phyloP scores from a whole-genome alignment of 108 stramenopile species.

The Discostella pseudostelligera region DNA sequence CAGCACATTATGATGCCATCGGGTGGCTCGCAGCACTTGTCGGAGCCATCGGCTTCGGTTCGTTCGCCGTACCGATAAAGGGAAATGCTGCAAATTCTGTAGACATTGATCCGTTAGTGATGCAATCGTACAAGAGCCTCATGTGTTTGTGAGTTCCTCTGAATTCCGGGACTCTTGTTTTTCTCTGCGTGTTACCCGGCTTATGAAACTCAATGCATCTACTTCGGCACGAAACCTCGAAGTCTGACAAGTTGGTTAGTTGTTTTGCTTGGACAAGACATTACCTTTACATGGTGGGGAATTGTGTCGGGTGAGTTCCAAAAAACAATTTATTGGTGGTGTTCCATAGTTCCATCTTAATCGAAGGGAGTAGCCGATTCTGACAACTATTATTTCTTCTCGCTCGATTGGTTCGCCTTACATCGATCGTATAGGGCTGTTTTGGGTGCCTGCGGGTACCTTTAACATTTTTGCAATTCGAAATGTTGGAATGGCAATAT shows the following conservation, averaged over 20 bases:
- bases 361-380: too few species aligned
- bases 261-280: conserved; percentile 32
- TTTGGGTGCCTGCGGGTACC: conserved; percentile 74
- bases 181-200: too few species aligned
- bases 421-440: conserved; percentile 32
- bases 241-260: conserved; percentile 41
- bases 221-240: too few species aligned
- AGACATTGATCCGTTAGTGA: conserved; percentile 47
- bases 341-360: background rate
- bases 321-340: background rate
- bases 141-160: conserved; percentile 35
- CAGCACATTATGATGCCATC: conserved; percentile 1
- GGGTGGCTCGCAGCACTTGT: conserved; percentile 27
- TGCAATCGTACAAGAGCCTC: conserved; percentile 51
- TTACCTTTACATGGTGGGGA: conserved; percentile 55
- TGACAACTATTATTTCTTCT: background rate
- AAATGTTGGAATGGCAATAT: conserved; percentile 76
- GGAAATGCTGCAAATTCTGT: conserved; percentile 37
- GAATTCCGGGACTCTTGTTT: background rate
- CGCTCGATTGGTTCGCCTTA: background rate
- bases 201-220: background rate
- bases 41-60: conserved; percentile 21
- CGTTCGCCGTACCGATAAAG: conserved; percentile 37
- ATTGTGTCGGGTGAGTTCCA: conserved; percentile 38
- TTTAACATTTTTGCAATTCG: conserved; percentile 78